Percentiles rank a stretch among this genome's conserved stretches.
phyloP scores from a whole-genome alignment of 1,284 basidiomycete species.

The Cutaneotrichosporon daszewskae region DNA sequence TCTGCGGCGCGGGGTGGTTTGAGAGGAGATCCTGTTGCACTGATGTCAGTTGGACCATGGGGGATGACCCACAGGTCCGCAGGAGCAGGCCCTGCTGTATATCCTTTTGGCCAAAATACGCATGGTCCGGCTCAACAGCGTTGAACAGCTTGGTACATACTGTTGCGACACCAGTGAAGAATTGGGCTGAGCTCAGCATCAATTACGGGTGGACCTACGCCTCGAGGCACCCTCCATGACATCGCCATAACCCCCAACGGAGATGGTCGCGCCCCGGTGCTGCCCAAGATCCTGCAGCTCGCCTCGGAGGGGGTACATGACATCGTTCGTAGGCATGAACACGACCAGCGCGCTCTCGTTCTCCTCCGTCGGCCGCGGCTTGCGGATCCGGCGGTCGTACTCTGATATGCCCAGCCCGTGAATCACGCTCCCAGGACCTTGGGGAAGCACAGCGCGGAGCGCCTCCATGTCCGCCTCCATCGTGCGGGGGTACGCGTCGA shows the following conservation, averaged over 20 bases:
- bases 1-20: conserved; percentile 62
- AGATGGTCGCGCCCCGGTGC: conserved; percentile 84
- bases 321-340: conserved; percentile 67
- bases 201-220: conserved; percentile 29
- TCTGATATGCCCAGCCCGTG: conserved; percentile 34
- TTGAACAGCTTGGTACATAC: conserved; percentile 95
- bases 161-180: conserved; percentile 94
- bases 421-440: conserved; percentile 33
- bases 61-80: conserved; percentile 53
- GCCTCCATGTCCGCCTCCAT: conserved; percentile 52
- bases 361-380: conserved; percentile 3
- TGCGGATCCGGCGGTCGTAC: conserved; percentile 13
- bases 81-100: conserved; percentile 92
- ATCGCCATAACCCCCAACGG: conserved; percentile 74
- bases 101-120: conserved; percentile 98
- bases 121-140: conserved; percentile 80
- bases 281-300: conserved; percentile 68
- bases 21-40: conserved; percentile 76
- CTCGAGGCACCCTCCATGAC: conserved; percentile 47
- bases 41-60: conserved; percentile 9
- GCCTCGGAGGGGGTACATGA: conserved; percentile 77
- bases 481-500: conserved; percentile 84
- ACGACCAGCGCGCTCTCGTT: conserved; percentile 57
- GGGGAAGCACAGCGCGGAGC: conserved; percentile 58
- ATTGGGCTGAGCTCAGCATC: conserved; percentile 59